Base-by-base conservation (phyloP, 2,329 filamentous ascomycete species). In the Cercospora nicotianae region DNA sequence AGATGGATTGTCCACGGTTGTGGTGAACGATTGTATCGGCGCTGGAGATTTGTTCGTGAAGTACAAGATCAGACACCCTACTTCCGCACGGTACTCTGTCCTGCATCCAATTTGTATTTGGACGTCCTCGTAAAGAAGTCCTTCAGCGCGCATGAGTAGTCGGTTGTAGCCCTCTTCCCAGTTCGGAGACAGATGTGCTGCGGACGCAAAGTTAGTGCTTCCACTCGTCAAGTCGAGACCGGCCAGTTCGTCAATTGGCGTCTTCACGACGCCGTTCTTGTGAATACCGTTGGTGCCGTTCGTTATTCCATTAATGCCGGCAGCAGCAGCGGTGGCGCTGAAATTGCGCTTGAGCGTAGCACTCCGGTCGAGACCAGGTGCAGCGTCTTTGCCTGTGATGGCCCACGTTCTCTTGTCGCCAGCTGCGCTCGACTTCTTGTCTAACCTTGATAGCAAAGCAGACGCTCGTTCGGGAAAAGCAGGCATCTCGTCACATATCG, bases 321-420 rank as follows among this genome's bases (percentile, higher is more conserved):
- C 81, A 0, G 83, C 82, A 26, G 84, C 63, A 18, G 67, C 45
- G 1, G 67, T 68, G n/a, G 73, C 77, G 68, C 80, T 81, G 76
- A 97, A 97, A 1, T 92, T 90, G 73, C 94, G 90, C 82, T 94
- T 96, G 66, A 97, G 85, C 12, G 91, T 91, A 10, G 90, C 89
- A 69, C 90, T 90, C 79, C 95, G 92, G 31, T 89, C 90, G 80
- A 97, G 87, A 5, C 69, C 59, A 39, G 74, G 68, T 42, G 72
- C 16, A n/a, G 70, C 94, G 77, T 96, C 93, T 81, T 97, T 97
- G 68, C 93, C 94, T 70, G 94, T 94, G n/a, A 98, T 92, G 28
- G 97, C 90, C 95, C 95, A 99, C 1, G 95, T 98, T 69, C 94
- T 88, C 82, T 96, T 96, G 79, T 99, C 95, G 77, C 92, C 96